Conservation (phyloP, 495 filamentous ascomycete species). For the Hypoxylon intermedium region DNA sequence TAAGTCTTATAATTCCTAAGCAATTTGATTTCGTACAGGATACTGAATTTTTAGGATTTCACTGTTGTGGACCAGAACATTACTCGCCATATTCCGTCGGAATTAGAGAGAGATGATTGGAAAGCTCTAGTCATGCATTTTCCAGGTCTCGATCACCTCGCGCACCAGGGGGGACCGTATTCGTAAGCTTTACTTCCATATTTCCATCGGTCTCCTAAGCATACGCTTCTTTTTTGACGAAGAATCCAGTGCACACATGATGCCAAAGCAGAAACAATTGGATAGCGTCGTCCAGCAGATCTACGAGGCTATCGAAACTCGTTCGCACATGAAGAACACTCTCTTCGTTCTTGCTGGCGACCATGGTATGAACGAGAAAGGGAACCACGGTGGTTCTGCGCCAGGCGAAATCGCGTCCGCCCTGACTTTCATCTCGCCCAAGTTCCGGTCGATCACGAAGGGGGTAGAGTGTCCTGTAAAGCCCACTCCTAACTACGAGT, state of each 20-base stretch:
- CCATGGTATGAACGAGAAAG: slow-evolving; percentile 12
- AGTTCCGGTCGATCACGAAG: not conserved
- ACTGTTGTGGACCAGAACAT: not conserved
- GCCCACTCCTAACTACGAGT: slow-evolving; percentile 1
- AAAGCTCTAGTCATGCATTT: not conserved
- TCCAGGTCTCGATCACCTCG: not conserved
- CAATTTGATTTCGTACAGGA: not conserved
- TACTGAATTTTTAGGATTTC: not conserved
- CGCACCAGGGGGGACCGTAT: slow-evolving; percentile 1
- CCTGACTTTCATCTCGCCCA: not conserved
- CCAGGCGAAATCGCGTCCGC: slow-evolving; percentile 1
- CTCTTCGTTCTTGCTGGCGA: slow-evolving; percentile 10
- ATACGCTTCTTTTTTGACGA: not conserved
- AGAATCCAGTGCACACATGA: slow-evolving; percentile 1
- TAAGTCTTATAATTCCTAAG: too few relatives aligned
- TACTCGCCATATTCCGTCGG: not conserved
- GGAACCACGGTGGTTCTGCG: slow-evolving; percentile 3
- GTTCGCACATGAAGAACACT: slow-evolving; percentile 4
- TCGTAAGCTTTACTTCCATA: not conserved
- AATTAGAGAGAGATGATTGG: not conserved
- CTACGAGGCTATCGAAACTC: not conserved
- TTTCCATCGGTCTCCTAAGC: too few relatives aligned
- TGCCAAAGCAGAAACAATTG: slow-evolving; percentile 5
- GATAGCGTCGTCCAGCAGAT: slow-evolving; percentile 6
- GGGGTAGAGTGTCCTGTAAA: not conserved